Conservation (phyloP, 73 alveolate species). For the Paramecium octaurelia region DNA sequence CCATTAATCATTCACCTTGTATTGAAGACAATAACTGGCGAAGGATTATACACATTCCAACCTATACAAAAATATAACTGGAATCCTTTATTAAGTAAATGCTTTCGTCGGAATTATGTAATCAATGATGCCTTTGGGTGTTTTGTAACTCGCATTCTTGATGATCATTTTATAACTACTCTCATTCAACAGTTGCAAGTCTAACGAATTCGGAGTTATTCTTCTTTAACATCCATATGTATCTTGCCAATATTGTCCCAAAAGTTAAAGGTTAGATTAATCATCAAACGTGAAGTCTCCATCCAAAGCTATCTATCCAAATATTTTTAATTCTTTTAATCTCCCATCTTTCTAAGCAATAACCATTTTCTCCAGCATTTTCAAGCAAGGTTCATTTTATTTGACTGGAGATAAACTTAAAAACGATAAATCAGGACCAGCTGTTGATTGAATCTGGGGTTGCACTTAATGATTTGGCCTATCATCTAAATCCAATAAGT, state of each 20-base stretch:
- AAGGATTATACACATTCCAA: background rate
- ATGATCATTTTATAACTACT: background rate
- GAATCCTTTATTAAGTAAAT: background rate
- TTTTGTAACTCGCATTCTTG: background rate
- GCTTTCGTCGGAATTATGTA: slow-evolving; percentile 9
- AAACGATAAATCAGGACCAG: slow-evolving; percentile 1
- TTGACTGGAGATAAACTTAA: background rate
- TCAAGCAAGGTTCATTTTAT: background rate
- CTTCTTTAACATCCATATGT: slow-evolving; percentile 40
- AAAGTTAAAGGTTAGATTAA: background rate
- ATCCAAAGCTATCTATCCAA: slow-evolving; percentile 37
- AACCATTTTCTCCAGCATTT: slow-evolving; percentile 37
- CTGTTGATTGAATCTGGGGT: background rate
- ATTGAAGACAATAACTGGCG: slow-evolving; percentile 35
- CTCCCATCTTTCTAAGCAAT: slow-evolving; percentile 4
- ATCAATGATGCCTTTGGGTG: background rate
- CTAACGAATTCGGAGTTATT: slow-evolving; percentile 42
- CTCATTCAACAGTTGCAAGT: background rate
- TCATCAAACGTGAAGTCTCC: slow-evolving; percentile 31
- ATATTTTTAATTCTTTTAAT: slow-evolving; percentile 39
- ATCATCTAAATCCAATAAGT: slow-evolving; percentile 29
- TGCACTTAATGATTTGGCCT: background rate
- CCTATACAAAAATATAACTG: slow-evolving; percentile 14
- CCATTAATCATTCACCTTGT: slow-evolving; percentile 32
- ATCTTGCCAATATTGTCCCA: slow-evolving; percentile 6